Evolutionary conservation across 768 basidiomycete species (phyloP).

Genomic region (Phanerochaete sordida): DNA sequence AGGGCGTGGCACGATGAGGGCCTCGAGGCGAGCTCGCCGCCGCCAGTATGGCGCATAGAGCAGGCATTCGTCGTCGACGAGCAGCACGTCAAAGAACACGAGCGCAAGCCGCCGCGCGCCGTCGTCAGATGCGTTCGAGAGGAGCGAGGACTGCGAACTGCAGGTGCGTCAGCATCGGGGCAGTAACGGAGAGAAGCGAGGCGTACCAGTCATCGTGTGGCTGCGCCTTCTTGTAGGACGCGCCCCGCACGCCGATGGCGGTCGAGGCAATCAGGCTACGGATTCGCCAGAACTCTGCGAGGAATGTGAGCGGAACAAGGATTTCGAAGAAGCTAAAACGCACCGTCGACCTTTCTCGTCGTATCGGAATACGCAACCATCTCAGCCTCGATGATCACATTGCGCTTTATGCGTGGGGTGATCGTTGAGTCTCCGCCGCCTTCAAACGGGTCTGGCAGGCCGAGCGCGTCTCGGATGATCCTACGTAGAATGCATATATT

Average conservation of each 20-base stretch:
- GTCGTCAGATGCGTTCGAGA: slow-evolving; percentile 34
- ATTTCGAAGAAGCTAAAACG: slow-evolving; percentile 4
- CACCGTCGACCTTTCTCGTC: slow-evolving; percentile 63
- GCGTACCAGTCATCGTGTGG: not conserved
- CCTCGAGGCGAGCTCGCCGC: slow-evolving; percentile 62
- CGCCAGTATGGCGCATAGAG: slow-evolving; percentile 51
- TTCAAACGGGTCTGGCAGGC: slow-evolving; percentile 27
- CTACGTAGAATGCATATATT: slow-evolving; percentile 26
- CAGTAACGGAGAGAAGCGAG: not conserved
- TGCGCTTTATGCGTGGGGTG: slow-evolving; percentile 13
- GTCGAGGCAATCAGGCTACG: slow-evolving; percentile 55
- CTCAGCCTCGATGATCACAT: slow-evolving; percentile 72
- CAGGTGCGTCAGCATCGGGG: not conserved
- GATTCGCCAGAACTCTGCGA: slow-evolving; percentile 74
- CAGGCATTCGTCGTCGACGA: slow-evolving; percentile 60
- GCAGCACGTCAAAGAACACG: slow-evolving; percentile 84
- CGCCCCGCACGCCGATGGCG: slow-evolving; percentile 48
- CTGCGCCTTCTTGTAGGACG: not conserved
- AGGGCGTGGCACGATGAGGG: slow-evolving; percentile 44
- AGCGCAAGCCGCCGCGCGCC: slow-evolving; percentile 63
- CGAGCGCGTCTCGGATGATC: slow-evolving; percentile 60
- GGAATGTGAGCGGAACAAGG: too few species aligned
- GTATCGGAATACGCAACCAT: slow-evolving; percentile 80
- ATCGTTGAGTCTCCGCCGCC: not conserved
- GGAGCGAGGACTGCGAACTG: slow-evolving; percentile 37